These are phyloP conservation scores for Erucastrum elatum DNA, from an alignment of 345 rosid species.

Conservation along the genomic window DNA sequence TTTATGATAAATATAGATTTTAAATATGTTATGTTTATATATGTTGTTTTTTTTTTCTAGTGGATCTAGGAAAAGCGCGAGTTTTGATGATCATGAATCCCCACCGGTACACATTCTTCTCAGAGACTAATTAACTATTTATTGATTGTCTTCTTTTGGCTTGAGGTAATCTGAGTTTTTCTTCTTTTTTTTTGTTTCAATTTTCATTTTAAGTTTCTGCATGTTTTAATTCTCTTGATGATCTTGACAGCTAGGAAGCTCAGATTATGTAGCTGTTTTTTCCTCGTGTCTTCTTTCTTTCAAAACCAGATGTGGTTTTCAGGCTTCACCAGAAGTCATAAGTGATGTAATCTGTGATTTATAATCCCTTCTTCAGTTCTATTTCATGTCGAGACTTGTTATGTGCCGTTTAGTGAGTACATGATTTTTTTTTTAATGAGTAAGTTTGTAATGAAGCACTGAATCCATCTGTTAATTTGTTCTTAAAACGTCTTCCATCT, in stretches of 20 bases:
- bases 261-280: not conserved
- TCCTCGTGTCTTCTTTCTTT: not conserved
- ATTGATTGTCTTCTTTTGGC: not conserved
- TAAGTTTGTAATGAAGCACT: constrained; percentile 18
- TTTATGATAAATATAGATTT: not conserved
- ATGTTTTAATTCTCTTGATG: not conserved
- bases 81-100: constrained; percentile 31
- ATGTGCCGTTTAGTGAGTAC: not conserved
- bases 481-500: constrained; percentile 15
- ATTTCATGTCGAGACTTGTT: constrained; percentile 13
- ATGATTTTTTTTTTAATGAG: not conserved
- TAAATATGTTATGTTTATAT: not conserved
- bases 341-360: constrained; percentile 3
- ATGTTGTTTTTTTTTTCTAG: constrained; percentile 3
- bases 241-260: not conserved
- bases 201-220: not conserved
- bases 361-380: not conserved
- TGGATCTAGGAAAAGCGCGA: constrained; percentile 31
- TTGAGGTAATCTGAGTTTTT: not conserved
- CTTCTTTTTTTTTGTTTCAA: not conserved
- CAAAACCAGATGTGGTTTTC: constrained; percentile 3
- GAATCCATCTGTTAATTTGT: constrained; percentile 26
- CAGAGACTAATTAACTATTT: not conserved
- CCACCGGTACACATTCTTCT: constrained; percentile 30
- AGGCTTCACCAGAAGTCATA: constrained; percentile 15